Evolutionary conservation across 2,329 filamentous ascomycete genomes (phyloP).

Genomic region (Epichloe coenophiala): DNA sequence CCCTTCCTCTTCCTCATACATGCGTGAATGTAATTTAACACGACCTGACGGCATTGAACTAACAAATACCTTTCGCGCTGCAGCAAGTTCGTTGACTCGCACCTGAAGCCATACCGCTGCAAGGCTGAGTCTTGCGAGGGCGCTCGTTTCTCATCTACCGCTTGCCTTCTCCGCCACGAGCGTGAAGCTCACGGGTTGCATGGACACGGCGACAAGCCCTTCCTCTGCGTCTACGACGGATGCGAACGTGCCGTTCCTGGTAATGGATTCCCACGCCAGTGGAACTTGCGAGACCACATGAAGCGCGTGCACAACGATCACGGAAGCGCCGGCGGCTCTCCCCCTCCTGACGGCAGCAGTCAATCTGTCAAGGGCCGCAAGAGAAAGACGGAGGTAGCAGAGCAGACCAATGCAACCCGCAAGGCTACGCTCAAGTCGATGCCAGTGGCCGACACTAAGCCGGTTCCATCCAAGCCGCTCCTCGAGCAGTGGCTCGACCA

Average conservation of each 20-base stretch:
- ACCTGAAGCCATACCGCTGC: slow-evolving; percentile 93
- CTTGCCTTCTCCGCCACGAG: slow-evolving; percentile 87
- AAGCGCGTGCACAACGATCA: slow-evolving; percentile 72
- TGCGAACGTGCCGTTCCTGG: slow-evolving; percentile 73
- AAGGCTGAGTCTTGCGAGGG: slow-evolving; percentile 73
- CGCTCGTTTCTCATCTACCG: slow-evolving; percentile 85
- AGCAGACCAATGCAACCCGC: slow-evolving; percentile 27
- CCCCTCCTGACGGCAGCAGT: slow-evolving; percentile 19
- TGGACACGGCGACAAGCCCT: slow-evolving; percentile 84
- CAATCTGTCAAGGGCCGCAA: slow-evolving; percentile 38
- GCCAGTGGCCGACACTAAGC: slow-evolving; percentile 20
- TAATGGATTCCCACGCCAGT: slow-evolving; percentile 85
- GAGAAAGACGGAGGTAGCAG: slow-evolving; percentile 40
- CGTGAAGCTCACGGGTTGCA: slow-evolving; percentile 93
- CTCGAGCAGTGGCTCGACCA: slow-evolving; percentile 47
- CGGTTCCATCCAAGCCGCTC: slow-evolving; percentile 24
- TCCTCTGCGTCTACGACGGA: slow-evolving; percentile 74
- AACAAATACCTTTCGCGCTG: slow-evolving; percentile 4
- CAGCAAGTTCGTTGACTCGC: slow-evolving; percentile 95
- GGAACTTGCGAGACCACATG: slow-evolving; percentile 97
- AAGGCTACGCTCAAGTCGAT: slow-evolving; percentile 34
- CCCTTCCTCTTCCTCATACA: slow-evolving; percentile 10
- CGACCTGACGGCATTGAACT: slow-evolving; percentile 7
- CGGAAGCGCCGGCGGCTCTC: slow-evolving; percentile 28
- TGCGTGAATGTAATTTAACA: neutral